phyloP scores from a whole-genome alignment of 78 protist genomes.

The Dictyostelium discoideum region DNA sequence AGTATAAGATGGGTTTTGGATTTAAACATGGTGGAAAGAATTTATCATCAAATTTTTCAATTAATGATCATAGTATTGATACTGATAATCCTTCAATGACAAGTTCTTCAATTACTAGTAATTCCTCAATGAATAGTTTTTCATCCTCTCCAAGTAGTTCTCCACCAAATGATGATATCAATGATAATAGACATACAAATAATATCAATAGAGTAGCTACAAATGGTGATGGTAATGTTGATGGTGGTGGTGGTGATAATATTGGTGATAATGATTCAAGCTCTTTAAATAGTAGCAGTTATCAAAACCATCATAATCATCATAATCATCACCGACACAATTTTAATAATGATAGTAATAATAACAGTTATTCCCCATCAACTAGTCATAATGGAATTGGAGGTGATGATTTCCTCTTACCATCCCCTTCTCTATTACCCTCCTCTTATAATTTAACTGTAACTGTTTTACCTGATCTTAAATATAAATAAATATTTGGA shows the following conservation, averaged over 20 bases:
- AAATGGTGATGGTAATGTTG: neutral
- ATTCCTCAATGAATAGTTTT: neutral
- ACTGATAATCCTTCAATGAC: constrained; percentile 59
- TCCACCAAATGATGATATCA: neutral
- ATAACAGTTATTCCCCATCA: neutral
- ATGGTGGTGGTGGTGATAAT: neutral
- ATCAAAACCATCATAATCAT: neutral
- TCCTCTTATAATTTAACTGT: constrained; percentile 34
- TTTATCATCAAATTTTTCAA: neutral
- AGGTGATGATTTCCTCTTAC: neutral
- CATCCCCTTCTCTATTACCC: constrained; percentile 13
- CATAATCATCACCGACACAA: neutral
- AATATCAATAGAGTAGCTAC: neutral
- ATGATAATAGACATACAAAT: neutral
- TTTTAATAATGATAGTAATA: neutral
- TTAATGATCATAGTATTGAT: constrained; percentile 32
- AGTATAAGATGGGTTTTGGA: constrained; percentile 74
- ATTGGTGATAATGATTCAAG: neutral
- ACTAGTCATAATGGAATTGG: neutral
- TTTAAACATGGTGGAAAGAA: constrained; percentile 50
- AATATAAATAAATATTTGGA: neutral
- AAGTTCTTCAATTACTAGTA: neutral
- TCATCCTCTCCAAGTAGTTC: neutral
- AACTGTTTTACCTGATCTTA: neutral
- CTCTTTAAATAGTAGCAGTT: neutral